These are phyloP conservation scores for Coemansia sp. DNA, from an alignment of 371 early-diverging fungal genomes.

Conservation along the genomic window DNA sequence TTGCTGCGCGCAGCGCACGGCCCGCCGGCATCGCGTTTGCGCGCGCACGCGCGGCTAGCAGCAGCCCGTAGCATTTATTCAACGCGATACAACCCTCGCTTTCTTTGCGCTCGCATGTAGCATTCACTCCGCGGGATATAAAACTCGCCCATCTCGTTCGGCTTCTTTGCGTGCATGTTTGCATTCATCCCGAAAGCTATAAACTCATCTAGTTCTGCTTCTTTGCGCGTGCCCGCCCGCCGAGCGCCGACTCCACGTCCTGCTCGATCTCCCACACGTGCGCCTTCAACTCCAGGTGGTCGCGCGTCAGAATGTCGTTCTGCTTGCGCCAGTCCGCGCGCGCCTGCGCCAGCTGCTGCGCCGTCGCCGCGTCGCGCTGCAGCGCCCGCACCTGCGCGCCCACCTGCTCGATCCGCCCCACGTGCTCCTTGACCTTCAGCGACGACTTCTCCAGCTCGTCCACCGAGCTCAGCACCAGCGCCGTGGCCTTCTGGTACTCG, in stretches of 20 bases:
- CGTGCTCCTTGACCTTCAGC: constrained; percentile 68
- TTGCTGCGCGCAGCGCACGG: constrained; percentile 34
- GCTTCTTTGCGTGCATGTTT: no score
- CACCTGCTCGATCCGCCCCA: constrained; percentile 71
- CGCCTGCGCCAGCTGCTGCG: constrained; percentile 65
- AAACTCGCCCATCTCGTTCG: no score
- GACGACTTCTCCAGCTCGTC: constrained; percentile 74
- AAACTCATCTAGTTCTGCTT: no score
- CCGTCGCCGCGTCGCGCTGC: constrained; percentile 60
- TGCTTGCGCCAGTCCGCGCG: constrained; percentile 68
- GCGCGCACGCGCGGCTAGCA: neutral
- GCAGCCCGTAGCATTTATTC: neutral
- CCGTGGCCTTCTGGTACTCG: constrained; percentile 75
- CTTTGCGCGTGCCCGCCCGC: constrained; percentile 16
- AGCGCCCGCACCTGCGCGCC: constrained; percentile 65
- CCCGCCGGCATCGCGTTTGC: constrained; percentile 12
- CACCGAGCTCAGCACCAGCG: constrained; percentile 67
- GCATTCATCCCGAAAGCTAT: no score
- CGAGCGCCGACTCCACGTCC: constrained; percentile 54
- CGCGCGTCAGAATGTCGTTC: constrained; percentile 69
- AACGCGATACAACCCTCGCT: neutral
- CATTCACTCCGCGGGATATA: no score
- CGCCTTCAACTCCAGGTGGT: constrained; percentile 73
- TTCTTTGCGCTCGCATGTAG: no score
- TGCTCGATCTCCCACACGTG: constrained; percentile 74